Evolutionary conservation across 73 alveolate genomes (phyloP).

Genomic region (Paramecium primaurelia): DNA sequence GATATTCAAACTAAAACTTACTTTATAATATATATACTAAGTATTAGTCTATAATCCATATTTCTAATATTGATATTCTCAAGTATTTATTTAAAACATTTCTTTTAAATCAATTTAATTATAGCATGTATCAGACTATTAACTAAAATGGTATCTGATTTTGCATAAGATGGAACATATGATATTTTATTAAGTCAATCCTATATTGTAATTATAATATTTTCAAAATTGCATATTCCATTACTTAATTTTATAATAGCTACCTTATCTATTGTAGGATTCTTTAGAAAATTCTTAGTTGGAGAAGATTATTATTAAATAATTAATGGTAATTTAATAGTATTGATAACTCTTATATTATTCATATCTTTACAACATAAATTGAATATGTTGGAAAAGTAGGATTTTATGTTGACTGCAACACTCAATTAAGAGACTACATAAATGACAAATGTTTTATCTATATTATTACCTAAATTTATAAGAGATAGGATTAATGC

Average conservation of each 20-base stretch:
- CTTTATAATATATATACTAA: background rate
- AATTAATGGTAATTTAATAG: constrained; percentile 27
- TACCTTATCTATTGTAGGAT: background rate
- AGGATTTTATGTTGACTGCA: constrained; percentile 1
- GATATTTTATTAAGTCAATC: background rate
- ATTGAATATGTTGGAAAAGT: background rate
- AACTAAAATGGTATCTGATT: background rate
- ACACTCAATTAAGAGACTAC: constrained; percentile 42
- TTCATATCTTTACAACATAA: background rate
- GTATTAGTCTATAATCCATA: background rate
- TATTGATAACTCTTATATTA: background rate
- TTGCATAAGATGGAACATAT: background rate
- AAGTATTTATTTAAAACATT: background rate
- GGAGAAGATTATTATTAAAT: background rate
- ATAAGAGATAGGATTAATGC: constrained; percentile 60
- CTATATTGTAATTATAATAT: background rate
- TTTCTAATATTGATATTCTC: background rate
- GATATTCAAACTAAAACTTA: background rate
- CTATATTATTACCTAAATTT: constrained; percentile 61
- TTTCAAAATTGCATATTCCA: constrained; percentile 14
- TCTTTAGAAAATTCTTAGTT: background rate
- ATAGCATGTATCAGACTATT: background rate
- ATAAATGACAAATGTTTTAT: constrained; percentile 47
- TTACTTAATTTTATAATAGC: background rate
- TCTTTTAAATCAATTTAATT: background rate